These are phyloP conservation scores for Neurospora terricola DNA, from an alignment of 495 filamentous ascomycete genomes.

Conservation along the genomic window DNA sequence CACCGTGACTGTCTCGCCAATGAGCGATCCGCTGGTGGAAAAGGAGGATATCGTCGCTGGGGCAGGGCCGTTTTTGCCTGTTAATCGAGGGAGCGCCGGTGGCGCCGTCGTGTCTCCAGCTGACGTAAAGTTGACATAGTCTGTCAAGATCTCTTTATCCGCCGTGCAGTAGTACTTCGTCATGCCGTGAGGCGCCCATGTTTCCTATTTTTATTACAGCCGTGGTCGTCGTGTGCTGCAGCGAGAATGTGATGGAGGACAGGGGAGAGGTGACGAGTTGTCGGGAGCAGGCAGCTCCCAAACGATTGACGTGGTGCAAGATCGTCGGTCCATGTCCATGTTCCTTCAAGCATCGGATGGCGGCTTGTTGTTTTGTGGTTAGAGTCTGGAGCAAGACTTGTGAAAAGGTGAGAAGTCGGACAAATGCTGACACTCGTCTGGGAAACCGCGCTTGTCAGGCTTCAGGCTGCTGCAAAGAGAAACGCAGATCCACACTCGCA, in stretches of 20 bases:
- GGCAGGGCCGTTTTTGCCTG: conserved; percentile 1
- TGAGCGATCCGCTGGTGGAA: not conserved
- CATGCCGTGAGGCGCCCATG: not conserved
- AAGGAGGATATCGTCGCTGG: not conserved
- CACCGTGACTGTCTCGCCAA: not conserved
- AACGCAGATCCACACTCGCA: not conserved
- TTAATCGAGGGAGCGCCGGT: not conserved
- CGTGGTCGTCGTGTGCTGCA: not conserved
- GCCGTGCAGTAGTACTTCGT: not conserved
- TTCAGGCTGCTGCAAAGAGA: not conserved
- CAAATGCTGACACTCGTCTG: not conserved
- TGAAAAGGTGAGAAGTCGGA: not conserved
- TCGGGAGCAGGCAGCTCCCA: not conserved
- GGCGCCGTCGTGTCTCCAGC: not conserved
- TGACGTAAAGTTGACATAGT: not conserved
- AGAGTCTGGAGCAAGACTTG: not conserved
- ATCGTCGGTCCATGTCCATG: not conserved
- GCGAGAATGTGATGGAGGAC: not conserved
- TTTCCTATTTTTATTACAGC: not conserved
- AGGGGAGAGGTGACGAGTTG: not conserved
- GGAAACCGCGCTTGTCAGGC: not conserved
- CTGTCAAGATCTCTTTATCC: not conserved
- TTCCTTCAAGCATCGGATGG: not conserved
- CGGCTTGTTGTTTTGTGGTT: not conserved
- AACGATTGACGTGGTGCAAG: not conserved